Percentiles rank a stretch among this genome's conserved stretches.
phyloP scores from a whole-genome alignment of 129 eudicot species.

The Silybum marianum region DNA sequence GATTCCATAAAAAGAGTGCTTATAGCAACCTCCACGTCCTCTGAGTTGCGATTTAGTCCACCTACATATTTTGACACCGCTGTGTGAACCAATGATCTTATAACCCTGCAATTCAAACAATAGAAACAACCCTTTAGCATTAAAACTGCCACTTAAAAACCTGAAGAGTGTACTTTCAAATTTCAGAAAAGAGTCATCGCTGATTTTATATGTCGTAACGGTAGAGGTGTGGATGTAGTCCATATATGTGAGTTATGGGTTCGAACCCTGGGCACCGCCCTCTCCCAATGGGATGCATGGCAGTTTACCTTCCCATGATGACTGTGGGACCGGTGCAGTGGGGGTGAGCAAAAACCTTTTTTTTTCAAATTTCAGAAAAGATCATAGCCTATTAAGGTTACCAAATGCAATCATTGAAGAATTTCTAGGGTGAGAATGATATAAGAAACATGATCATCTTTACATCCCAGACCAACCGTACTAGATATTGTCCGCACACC shows the following conservation, averaged over 20 bases:
- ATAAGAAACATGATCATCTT: background rate
- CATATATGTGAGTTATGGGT: background rate
- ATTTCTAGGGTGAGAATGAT: background rate
- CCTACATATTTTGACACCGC: slow-evolving; percentile 96
- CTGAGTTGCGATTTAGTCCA: slow-evolving; percentile 98
- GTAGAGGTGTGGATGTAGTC: background rate
- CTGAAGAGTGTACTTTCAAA: background rate
- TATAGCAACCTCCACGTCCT: slow-evolving; percentile 99
- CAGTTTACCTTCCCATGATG: background rate
- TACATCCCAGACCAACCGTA: no score
- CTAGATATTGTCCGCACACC: no score
- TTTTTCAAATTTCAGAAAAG: background rate
- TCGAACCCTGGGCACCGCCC: background rate
- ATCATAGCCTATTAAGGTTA: background rate
- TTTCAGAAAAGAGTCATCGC: background rate
- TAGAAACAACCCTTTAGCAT: slow-evolving; percentile 11
- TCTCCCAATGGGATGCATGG: no score
- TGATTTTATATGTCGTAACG: background rate
- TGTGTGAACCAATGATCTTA: slow-evolving; percentile 96
- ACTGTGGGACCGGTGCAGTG: no score
- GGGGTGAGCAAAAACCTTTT: no score
- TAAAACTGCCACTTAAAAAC: background rate
- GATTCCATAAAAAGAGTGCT: slow-evolving; percentile 96
- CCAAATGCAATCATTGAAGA: background rate
- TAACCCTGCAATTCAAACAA: slow-evolving; percentile 69